Conservation (phyloP, 116 monocot species). For the Trichopus zeylanicus region DNA sequence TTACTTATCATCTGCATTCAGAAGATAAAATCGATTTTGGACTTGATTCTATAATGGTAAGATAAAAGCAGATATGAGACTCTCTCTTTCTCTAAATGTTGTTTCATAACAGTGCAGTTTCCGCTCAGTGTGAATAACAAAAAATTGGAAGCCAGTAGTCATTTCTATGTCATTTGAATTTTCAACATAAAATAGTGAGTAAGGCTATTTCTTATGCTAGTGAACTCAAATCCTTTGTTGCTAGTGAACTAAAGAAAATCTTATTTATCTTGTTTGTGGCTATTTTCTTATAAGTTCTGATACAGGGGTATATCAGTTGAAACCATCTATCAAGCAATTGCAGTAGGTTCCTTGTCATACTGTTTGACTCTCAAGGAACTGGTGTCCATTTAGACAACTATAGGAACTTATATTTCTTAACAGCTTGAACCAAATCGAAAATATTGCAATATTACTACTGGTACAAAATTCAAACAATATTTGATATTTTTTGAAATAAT, state of each 20-base stretch:
- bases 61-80: background rate
- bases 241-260: background rate
- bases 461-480: too few species aligned
- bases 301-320: background rate
- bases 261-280: background rate
- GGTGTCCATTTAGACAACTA: background rate
- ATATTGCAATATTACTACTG: too few species aligned
- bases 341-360: background rate
- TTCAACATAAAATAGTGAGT: background rate
- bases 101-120: background rate
- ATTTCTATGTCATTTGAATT: background rate
- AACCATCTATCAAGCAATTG: too few species aligned
- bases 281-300: background rate
- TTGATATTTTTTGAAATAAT: too few species aligned
- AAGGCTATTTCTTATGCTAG: too few species aligned
- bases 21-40: constrained; percentile 93
- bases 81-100: background rate
- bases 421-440: background rate
- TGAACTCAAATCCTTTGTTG: too few species aligned
- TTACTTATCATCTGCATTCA: constrained; percentile 76
- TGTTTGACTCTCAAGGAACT: background rate
- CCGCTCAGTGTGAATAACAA: background rate
- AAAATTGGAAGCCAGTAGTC: background rate
- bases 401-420: background rate
- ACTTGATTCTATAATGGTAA: constrained; percentile 82